phyloP scores from a whole-genome alignment of 768 basidiomycete genomes.

The Mycena latifolia region DNA sequence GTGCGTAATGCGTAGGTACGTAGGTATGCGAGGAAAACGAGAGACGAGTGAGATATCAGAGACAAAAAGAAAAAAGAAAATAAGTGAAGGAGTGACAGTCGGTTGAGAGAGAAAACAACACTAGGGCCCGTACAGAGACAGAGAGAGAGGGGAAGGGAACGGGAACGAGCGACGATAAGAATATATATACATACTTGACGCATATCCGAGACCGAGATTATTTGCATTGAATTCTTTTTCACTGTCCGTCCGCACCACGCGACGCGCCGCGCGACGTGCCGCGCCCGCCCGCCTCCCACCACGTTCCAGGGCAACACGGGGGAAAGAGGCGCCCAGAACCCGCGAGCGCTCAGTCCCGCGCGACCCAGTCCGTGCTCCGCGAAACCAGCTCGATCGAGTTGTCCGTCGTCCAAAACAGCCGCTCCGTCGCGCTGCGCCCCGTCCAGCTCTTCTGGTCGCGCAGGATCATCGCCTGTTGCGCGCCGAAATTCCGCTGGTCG shows the following conservation, averaged over 20 bases:
- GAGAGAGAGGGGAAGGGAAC: not conserved
- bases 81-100: not conserved
- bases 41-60: too few species aligned
- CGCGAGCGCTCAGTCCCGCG: conserved; percentile 63
- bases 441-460: conserved; percentile 98
- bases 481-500: conserved; percentile 95
- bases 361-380: conserved; percentile 89
- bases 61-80: not conserved
- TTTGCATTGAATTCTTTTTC: conserved; percentile 1
- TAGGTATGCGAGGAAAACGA: too few species aligned
- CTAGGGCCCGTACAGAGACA: not conserved
- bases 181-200: conserved; percentile 16
- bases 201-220: conserved; percentile 26
- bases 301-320: not conserved
- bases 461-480: conserved; percentile 98
- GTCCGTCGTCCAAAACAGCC: conserved; percentile 93
- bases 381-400: conserved; percentile 89
- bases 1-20: too few species aligned
- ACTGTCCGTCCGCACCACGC: not conserved
- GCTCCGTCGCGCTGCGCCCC: conserved; percentile 89
- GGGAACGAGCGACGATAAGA: conserved; percentile 8
- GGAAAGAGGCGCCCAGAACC: not conserved
- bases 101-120: not conserved
- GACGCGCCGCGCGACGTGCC: not conserved
- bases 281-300: not conserved